A percentile compares a stretch with the other conserved stretches of the same genome.
These are phyloP conservation scores for Musa schizocarpa DNA, from an alignment of 176 grass and related monocot genomes.

Conservation along the genomic window DNA sequence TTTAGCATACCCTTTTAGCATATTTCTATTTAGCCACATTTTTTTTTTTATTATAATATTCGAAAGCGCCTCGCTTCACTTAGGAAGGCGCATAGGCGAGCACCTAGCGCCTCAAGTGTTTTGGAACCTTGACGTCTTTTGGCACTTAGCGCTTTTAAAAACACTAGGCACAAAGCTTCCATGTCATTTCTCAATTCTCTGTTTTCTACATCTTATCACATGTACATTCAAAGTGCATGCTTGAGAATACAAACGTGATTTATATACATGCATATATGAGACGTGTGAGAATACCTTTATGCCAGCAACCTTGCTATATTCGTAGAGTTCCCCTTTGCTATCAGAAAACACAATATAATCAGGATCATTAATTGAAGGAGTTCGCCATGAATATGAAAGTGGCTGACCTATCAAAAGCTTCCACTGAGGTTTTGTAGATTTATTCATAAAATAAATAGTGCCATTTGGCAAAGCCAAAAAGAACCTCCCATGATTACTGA, in stretches of 20 bases:
- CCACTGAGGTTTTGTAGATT: slow-evolving; percentile 6
- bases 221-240: background rate
- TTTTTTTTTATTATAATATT: too few relatives aligned
- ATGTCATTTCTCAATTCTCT: background rate
- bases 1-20: too few relatives aligned
- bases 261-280: background rate
- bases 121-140: too few relatives aligned
- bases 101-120: too few relatives aligned
- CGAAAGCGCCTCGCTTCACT: too few relatives aligned
- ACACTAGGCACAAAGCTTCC: too few relatives aligned
- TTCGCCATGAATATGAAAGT: slow-evolving; percentile 11
- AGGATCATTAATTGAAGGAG: slow-evolving; percentile 5
- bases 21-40: too few relatives aligned
- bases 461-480: slow-evolving; percentile 4
- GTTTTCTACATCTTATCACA: background rate
- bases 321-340: slow-evolving; percentile 7
- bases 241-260: background rate
- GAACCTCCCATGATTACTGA: slow-evolving; percentile 1
- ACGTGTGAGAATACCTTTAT: slow-evolving; percentile 1
- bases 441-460: slow-evolving; percentile 4
- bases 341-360: slow-evolving; percentile 1
- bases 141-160: too few relatives aligned
- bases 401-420: slow-evolving; percentile 1
- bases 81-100: too few relatives aligned
- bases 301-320: background rate